phyloP scores from a whole-genome alignment of 2,329 filamentous ascomycete species.

The Colletotrichum siamense region DNA sequence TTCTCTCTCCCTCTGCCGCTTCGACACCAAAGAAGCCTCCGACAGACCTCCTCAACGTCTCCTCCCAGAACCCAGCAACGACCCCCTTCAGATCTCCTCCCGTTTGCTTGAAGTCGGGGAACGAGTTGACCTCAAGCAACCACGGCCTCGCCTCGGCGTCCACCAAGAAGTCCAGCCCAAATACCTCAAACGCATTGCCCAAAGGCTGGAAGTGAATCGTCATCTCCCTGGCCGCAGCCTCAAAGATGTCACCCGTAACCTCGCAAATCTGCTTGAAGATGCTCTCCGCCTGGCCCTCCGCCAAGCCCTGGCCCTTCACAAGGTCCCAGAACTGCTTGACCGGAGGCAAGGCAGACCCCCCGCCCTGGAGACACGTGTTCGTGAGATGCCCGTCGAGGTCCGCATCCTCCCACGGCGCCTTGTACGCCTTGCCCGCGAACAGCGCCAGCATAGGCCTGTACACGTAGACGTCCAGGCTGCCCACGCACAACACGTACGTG shows the following conservation, averaged over 20 bases:
- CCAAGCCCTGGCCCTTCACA: constrained; percentile 24
- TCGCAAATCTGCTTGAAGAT: constrained; percentile 77
- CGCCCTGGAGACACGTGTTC: constrained; percentile 89
- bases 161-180: constrained; percentile 89
- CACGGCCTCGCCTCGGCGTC: constrained; percentile 69
- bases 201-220: constrained; percentile 90
- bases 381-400: constrained; percentile 81
- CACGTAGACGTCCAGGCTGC: constrained; percentile 81
- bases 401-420: constrained; percentile 60
- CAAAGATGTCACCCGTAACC: constrained; percentile 80
- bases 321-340: constrained; percentile 81
- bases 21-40: constrained; percentile 66
- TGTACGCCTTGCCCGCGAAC: constrained; percentile 80
- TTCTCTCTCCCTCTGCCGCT: constrained; percentile 23
- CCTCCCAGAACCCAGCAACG: constrained; percentile 79
- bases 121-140: constrained; percentile 93
- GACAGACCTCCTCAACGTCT: constrained; percentile 72
- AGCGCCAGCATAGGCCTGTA: constrained; percentile 92
- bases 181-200: constrained; percentile 89
- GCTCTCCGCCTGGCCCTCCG: constrained; percentile 54
- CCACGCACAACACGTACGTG: constrained; percentile 85
- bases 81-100: constrained; percentile 75
- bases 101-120: constrained; percentile 94
- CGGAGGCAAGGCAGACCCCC: constrained; percentile 54
- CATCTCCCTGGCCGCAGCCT: constrained; percentile 85